Evolutionary conservation across 345 rosid genomes (phyloP), one percentile per base, ranked within the genome.

Genomic region (Lenwebbia sp.): DNA sequence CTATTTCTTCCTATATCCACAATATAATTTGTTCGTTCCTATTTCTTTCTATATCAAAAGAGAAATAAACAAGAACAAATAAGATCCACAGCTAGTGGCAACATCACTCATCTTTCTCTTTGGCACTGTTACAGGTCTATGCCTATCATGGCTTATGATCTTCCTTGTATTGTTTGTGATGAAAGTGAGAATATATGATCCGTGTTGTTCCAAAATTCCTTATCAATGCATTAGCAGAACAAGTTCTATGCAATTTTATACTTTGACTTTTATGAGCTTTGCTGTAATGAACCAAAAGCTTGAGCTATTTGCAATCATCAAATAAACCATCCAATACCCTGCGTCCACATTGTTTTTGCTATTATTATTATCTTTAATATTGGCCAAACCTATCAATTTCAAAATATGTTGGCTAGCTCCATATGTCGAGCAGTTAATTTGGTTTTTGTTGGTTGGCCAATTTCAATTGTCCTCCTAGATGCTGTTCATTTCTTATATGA

Each of bases 131-230:
- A 49, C 90, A 97, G 99, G 95, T 97, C 82, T 97, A 97, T 54
- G 99, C 96, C 55, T 93, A 84, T 97, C 99, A 49, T 97, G 99
- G 99, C 93, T 95, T 83, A 99, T 97, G 89, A 97, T 97, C 85
- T 90, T 97, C 87, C 75, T 96, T 78, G 89, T 96, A 86, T 86
- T 97, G 92, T 94, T 94, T 86, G 96, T 97, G 55, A 96, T 96
- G 96, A 97, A 97, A 98, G 99, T 97, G 54, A 52, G 92, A 88
- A 30, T 76, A 87, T 52, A 40, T 54, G 44, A 76, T 52, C 49
- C 60, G 49, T n/a, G 55, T 9, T 9, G 22, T 17, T 28, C 44
- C 47, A 54, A 6, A 30, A 55, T 23, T 5, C 50, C n/a, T n/a
- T n/a, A n/a, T n/a, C n/a, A n/a, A n/a, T n/a, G n/a, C 30, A 0